Evolutionary conservation across 2,329 filamentous ascomycete genomes (phyloP).

Genomic region (Aspergillus neotritici): DNA sequence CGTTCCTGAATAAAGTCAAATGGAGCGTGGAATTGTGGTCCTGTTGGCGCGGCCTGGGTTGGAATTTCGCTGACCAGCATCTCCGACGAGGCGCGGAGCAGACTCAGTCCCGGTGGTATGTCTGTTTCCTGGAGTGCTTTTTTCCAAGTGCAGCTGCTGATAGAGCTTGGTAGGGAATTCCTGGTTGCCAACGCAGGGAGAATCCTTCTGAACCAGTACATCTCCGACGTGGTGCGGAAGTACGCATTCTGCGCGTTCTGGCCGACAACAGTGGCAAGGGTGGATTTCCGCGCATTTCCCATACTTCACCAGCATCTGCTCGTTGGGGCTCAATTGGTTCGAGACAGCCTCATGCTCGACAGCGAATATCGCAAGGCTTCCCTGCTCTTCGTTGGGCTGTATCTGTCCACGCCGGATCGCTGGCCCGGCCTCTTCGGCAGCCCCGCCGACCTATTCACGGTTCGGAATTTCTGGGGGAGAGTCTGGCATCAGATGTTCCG

Average conservation of each 20-base stretch:
- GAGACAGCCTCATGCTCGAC: slow-evolving; percentile 1
- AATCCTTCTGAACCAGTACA: not conserved
- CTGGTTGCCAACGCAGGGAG: not conserved
- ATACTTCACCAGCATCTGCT: not conserved
- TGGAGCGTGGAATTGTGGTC: slow-evolving; percentile 2
- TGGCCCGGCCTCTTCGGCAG: slow-evolving; percentile 1
- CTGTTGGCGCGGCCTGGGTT: slow-evolving; percentile 1
- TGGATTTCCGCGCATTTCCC: not conserved
- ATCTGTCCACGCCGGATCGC: slow-evolving; percentile 1
- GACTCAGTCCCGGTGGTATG: not conserved
- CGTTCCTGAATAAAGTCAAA: not conserved
- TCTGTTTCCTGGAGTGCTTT: not conserved
- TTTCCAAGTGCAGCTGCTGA: too few relatives aligned
- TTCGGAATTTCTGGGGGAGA: slow-evolving; percentile 1
- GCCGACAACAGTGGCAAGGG: not conserved
- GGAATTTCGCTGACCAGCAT: slow-evolving; percentile 1
- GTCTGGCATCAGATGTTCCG: slow-evolving; percentile 2
- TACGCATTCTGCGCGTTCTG: slow-evolving; percentile 1
- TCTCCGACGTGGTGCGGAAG: not conserved
- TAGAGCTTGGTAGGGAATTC: not conserved
- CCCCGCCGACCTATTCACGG: not conserved
- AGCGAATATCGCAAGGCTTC: slow-evolving; percentile 1
- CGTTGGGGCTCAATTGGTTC: not conserved
- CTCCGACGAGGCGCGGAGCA: slow-evolving; percentile 1
- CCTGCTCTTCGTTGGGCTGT: slow-evolving; percentile 1